Conservation (phyloP, 768 basidiomycete species). For the Trametes punicea region DNA sequence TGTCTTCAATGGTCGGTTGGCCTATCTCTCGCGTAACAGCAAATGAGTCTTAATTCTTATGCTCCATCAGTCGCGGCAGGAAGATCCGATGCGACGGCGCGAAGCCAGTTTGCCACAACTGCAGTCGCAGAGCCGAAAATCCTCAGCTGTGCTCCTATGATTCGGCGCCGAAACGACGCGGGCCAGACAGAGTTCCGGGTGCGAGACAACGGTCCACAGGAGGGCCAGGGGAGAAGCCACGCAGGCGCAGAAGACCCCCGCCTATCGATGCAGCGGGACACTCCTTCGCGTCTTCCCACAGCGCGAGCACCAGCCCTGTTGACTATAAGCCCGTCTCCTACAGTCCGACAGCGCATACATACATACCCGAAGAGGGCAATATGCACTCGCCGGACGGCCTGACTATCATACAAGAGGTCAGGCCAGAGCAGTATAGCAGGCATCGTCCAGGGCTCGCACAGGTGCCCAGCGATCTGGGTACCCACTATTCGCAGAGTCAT, state of each 20-base stretch:
- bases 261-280: background rate
- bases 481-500: slow-evolving; percentile 15
- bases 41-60: background rate
- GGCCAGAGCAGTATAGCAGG: slow-evolving; percentile 13
- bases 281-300: slow-evolving; percentile 3
- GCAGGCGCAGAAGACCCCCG: slow-evolving; percentile 19
- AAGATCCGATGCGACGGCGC: slow-evolving; percentile 85
- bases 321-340: slow-evolving; percentile 6
- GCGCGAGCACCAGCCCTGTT: slow-evolving; percentile 13
- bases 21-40: background rate
- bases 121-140: slow-evolving; percentile 45
- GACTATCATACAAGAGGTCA: slow-evolving; percentile 11
- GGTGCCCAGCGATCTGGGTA: background rate
- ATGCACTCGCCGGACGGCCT: slow-evolving; percentile 6
- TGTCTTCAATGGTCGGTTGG: slow-evolving; percentile 67
- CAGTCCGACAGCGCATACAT: slow-evolving; percentile 9
- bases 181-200: slow-evolving; percentile 78
- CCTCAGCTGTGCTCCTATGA: slow-evolving; percentile 61
- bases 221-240: slow-evolving; percentile 32
- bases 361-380: background rate
- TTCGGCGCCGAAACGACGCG: slow-evolving; percentile 68
- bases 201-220: slow-evolving; percentile 63
- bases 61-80: slow-evolving; percentile 54
- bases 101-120: slow-evolving; percentile 74
- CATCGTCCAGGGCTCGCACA: slow-evolving; percentile 9